phyloP scores from a whole-genome alignment of 768 basidiomycete species.

The Phlebiopsis gigantea region DNA sequence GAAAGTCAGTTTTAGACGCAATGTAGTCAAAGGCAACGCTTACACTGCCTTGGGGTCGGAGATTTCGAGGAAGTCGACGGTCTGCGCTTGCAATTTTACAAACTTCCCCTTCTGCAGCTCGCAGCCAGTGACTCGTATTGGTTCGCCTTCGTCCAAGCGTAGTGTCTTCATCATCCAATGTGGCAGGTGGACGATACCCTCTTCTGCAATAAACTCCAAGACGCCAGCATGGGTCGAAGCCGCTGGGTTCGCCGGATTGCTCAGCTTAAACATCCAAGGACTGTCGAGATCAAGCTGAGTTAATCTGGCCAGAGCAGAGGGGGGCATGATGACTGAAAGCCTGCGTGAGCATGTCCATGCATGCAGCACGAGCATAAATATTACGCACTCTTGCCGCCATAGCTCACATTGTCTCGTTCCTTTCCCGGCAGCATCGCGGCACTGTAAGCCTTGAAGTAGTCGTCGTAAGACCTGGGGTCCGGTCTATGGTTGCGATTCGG shows the following conservation, averaged over 20 bases:
- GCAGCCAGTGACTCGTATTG: constrained; percentile 86
- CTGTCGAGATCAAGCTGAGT: constrained; percentile 82
- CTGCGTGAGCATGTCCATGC: not conserved
- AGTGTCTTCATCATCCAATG: constrained; percentile 99
- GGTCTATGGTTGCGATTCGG: constrained; percentile 41
- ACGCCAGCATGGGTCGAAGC: constrained; percentile 95
- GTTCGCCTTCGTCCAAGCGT: constrained; percentile 89
- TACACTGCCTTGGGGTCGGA: constrained; percentile 98
- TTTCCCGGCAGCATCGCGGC: constrained; percentile 88
- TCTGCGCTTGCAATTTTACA: constrained; percentile 96
- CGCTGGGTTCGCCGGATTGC: constrained; percentile 81
- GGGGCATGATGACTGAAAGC: constrained; percentile 88
- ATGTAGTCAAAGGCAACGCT: too few relatives aligned
- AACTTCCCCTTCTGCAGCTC: constrained; percentile 89
- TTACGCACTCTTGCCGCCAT: constrained; percentile 92
- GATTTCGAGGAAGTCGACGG: constrained; percentile 91
- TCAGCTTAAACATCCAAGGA: constrained; percentile 96
- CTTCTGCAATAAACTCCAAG: constrained; percentile 96
- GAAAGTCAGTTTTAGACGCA: not conserved
- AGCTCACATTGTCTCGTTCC: constrained; percentile 87
- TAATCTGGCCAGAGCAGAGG: constrained; percentile 85
- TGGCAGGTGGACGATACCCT: constrained; percentile 91
- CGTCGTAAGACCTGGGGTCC: constrained; percentile 78
- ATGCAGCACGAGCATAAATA: constrained; percentile 6
- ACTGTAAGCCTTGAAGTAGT: constrained; percentile 92